Base-by-base conservation (phyloP, 2,329 filamentous ascomycete genomes). In the Colletotrichum sp. region DNA sequence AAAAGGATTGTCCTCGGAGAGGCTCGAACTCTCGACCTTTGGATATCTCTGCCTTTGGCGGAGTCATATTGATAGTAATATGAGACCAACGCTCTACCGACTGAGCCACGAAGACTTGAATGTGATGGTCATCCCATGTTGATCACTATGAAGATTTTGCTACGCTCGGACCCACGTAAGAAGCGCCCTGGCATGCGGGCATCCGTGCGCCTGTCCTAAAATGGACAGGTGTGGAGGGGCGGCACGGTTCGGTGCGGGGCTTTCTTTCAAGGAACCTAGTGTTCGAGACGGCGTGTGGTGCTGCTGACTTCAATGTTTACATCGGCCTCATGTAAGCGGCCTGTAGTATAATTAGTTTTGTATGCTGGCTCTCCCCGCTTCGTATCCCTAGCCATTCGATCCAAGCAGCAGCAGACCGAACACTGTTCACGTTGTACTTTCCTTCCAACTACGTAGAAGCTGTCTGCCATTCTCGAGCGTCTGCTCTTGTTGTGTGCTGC, bases 11-110 rank as follows among this genome's bases (percentile, higher is more conserved):
- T 74, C 72, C 72, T 67, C 68, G 36, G 72, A 67, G 68, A 74
- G 72, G 72, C 72, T 74, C 72, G 72, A 74, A 74, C 72, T 74
- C 68, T 67, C 72, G 72, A 74, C 68, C 72, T 74, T 74, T 73
- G 71, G 72, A 74, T 71, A 4, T 74, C 72, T n/a, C 67, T 48
- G 30, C 8, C 43, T 71, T 0, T 1, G 55, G n/a, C 26, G 57
- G 72, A 36, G 72, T 74, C 72, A 74, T 71, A 74, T 12, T 7
- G 15, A 58, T 7, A 13, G 3, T 61, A 3, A 61, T 74, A 71
- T 74, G 72, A 74, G 67, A 74, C 67, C 72, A 74, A 73, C 71
- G 71, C 71, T 73, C 71, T 73, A 55, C 71, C 71, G 38, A 70
- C 71, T 73, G 71, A 73, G 72, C 72, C 72, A 74, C 36, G 61